Evolutionary conservation across 345 rosid genomes (phyloP), one percentile per base, ranked within the genome.

Genomic region (Sonneratia caseolaris): DNA sequence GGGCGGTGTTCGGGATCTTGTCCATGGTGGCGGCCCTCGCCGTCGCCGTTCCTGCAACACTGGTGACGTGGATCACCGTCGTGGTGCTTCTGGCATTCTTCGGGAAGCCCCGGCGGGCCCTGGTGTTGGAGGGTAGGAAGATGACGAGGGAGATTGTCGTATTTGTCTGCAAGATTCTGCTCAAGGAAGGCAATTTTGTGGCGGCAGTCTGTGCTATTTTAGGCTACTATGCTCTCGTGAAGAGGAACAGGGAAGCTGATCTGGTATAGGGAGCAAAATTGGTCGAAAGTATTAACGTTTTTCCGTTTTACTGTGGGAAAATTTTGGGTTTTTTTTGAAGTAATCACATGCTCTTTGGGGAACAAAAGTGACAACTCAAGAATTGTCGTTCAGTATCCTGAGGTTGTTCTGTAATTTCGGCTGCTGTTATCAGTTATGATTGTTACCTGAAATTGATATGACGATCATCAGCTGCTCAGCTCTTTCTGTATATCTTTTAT

Each of bases 1-100:
- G 97, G 55, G 91, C 86, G 1, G 94, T 90, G 70, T 89, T 88
- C 70, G 99, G 99, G 37, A 40, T 86, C 2, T 80, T 95, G 53
- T 89, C 99, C 8, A 90, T 95, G 99, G 88, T 72, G 37, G 96
- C 99, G n/a, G 98, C 99, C 66, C 87, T 89, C 19, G 96, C 93
- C 10, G 89, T 92, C 72, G 99, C 87, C 38, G 94, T 95, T 68
- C 99, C 99, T 0, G 98, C 98, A 67, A 94, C 90, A 53, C 24
- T 95, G 84, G 96, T 95, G 37, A 92, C 85, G 53, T 95, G 99
- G 99, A 95, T 95, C 61, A 77, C 92, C 1, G 79, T 95, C 13
- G 86, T 95, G 81, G 99, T 95, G 51, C 68, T 95, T 77, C 84
- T 92, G 62, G 88, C 99, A 35, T 95, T 95, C 82, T 90, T 90